Conservation (phyloP, 352 stramenopile genomes). For the Phytophthora litchii region DNA sequence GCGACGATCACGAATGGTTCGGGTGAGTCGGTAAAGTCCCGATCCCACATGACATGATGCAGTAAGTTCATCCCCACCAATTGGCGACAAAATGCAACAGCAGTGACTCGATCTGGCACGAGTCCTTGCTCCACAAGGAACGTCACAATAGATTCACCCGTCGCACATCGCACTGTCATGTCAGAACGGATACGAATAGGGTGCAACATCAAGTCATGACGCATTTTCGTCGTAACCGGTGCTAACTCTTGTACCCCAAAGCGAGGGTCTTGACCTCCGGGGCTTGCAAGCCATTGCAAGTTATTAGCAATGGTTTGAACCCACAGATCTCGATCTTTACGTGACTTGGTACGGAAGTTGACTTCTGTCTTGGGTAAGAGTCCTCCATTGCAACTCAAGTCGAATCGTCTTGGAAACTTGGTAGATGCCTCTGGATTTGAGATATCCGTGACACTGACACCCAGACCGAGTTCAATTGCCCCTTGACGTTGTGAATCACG, state of each 20-base stretch:
- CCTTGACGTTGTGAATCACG: slow-evolving; percentile 58
- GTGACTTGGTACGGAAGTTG: slow-evolving; percentile 78
- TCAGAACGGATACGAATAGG: slow-evolving; percentile 76
- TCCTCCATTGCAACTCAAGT: slow-evolving; percentile 74
- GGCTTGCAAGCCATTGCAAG: slow-evolving; percentile 55
- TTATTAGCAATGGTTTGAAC: slow-evolving; percentile 71
- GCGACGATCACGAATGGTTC: slow-evolving; percentile 77
- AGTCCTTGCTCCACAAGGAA: slow-evolving; percentile 66
- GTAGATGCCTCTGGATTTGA: slow-evolving; percentile 56
- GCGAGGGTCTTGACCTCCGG: slow-evolving; percentile 45
- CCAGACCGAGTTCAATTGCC: slow-evolving; percentile 72
- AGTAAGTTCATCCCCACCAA: slow-evolving; percentile 86
- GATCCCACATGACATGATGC: slow-evolving; percentile 86
- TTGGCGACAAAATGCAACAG: slow-evolving; percentile 55
- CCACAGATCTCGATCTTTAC: slow-evolving; percentile 81
- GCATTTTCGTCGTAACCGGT: slow-evolving; percentile 58
- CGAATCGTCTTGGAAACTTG: slow-evolving; percentile 82
- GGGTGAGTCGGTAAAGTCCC: slow-evolving; percentile 79
- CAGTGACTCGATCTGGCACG: slow-evolving; percentile 58
- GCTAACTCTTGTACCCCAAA: slow-evolving; percentile 67
- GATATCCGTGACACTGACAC: slow-evolving; percentile 68
- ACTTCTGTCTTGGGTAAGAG: slow-evolving; percentile 71
- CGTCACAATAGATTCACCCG: slow-evolving; percentile 70
- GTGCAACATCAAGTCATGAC: slow-evolving; percentile 53
- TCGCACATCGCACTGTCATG: slow-evolving; percentile 63